phyloP scores from a whole-genome alignment of 768 basidiomycete genomes.

The Russula brevipes region DNA sequence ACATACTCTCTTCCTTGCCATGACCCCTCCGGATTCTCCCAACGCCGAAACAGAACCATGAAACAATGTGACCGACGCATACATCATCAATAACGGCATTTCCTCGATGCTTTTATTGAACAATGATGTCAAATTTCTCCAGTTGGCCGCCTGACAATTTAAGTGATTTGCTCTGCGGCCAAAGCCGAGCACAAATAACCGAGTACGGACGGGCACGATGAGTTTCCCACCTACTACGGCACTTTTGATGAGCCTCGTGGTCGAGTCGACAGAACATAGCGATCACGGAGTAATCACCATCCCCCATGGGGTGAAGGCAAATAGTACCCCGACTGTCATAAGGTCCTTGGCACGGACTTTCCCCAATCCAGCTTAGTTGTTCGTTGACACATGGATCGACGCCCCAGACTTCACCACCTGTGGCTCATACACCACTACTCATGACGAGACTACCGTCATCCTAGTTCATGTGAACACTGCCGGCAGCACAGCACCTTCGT shows the following conservation, averaged over 20 bases:
- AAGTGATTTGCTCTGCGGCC: neutral
- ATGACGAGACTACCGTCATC: constrained; percentile 4
- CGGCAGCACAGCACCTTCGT: neutral
- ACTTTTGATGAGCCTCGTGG: no score
- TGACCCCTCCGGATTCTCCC: neutral
- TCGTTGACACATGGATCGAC: neutral
- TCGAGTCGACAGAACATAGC: no score
- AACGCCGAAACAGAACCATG: neutral
- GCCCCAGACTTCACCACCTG: neutral
- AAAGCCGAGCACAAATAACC: neutral
- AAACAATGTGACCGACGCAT: neutral
- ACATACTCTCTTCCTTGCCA: neutral
- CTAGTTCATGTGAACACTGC: neutral
- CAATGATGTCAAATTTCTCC: constrained; percentile 11
- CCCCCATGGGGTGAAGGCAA: neutral
- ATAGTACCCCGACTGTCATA: neutral
- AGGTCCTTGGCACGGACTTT: constrained; percentile 1
- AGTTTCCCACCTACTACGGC: no score
- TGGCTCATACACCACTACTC: neutral
- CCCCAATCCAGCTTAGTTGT: constrained; percentile 9
- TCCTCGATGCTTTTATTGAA: neutral
- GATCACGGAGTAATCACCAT: neutral
- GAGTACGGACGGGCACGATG: no score
- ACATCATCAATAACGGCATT: constrained; percentile 11
- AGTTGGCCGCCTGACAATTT: neutral